These are phyloP conservation scores for Phanerochaete sordida DNA, from an alignment of 768 basidiomycete species.

Conservation along the genomic window DNA sequence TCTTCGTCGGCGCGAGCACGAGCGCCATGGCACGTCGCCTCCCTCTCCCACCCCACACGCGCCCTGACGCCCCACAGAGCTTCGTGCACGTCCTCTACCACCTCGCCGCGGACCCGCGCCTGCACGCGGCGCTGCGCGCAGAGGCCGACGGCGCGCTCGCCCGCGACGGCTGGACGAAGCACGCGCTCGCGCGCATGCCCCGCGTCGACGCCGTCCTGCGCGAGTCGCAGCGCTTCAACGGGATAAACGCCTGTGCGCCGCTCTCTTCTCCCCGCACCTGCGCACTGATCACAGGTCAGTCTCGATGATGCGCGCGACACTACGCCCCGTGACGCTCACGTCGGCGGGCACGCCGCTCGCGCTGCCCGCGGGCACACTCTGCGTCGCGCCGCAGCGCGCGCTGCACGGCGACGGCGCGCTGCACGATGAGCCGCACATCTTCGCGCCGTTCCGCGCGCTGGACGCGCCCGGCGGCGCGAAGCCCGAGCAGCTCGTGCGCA, in stretches of 20 bases:
- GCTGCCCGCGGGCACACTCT: slow-evolving; percentile 30
- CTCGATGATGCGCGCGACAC: slow-evolving; percentile 28
- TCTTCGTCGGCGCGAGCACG: not conserved
- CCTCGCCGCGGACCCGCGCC: slow-evolving; percentile 17
- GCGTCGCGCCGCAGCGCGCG: slow-evolving; percentile 18
- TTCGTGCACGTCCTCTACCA: slow-evolving; percentile 17
- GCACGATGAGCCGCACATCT: slow-evolving; percentile 33
- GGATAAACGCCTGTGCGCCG: slow-evolving; percentile 23
- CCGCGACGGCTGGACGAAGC: slow-evolving; percentile 21
- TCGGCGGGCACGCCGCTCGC: slow-evolving; percentile 34
- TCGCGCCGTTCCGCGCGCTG: not conserved
- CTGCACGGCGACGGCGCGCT: slow-evolving; percentile 13
- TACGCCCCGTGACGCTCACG: slow-evolving; percentile 29
- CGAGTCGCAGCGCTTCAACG: slow-evolving; percentile 33
- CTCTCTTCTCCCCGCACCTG: not conserved
- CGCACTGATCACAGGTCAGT: slow-evolving; percentile 20
- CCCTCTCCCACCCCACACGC: slow-evolving; percentile 29
- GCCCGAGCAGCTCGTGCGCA: not conserved
- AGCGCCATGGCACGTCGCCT: slow-evolving; percentile 15
- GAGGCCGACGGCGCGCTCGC: slow-evolving; percentile 15
- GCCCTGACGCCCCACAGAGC: slow-evolving; percentile 16
- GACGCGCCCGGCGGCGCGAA: not conserved
- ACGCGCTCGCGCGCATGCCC: slow-evolving; percentile 18
- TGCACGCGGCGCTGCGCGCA: slow-evolving; percentile 13
- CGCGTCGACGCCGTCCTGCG: slow-evolving; percentile 42